Evolutionary conservation across 2,329 filamentous ascomycete species (phyloP).

Genomic region (Arachnomyces sp.): DNA sequence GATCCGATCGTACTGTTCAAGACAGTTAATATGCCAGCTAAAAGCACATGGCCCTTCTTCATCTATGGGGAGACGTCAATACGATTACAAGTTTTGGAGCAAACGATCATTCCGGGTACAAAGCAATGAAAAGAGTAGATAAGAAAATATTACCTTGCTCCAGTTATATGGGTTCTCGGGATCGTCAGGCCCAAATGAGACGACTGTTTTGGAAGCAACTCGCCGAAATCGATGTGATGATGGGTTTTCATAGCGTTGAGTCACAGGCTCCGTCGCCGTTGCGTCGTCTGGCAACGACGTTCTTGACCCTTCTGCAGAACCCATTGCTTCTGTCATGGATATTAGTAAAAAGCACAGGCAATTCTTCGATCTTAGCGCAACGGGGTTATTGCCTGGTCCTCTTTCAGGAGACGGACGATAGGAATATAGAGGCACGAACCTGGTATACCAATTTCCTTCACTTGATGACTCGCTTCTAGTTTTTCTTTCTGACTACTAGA

Average conservation of each 20-base stretch:
- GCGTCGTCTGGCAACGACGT: conserved; percentile 12
- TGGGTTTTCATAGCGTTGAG: conserved; percentile 17
- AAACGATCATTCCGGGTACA: neutral
- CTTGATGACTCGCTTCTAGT: too few relatives aligned
- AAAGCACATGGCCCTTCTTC: conserved; percentile 30
- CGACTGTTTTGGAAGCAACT: conserved; percentile 29
- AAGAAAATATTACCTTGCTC: conserved; percentile 19
- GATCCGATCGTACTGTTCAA: conserved; percentile 36
- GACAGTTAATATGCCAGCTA: conserved; percentile 30
- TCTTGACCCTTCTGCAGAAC: neutral
- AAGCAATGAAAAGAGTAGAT: neutral
- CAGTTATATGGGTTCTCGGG: conserved; percentile 29
- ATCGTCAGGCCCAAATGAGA: conserved; percentile 28
- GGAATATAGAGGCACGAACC: too few relatives aligned
- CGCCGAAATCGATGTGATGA: conserved; percentile 24
- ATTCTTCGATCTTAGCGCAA: neutral
- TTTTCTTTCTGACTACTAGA: too few relatives aligned
- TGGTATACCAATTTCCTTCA: too few relatives aligned
- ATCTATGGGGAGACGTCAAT: conserved; percentile 9
- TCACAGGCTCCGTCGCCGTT: conserved; percentile 14
- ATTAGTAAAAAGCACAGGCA: neutral
- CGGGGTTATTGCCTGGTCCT: too few relatives aligned
- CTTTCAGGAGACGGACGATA: too few relatives aligned
- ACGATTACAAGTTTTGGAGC: neutral
- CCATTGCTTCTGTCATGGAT: neutral